phyloP scores from a whole-genome alignment of 2,329 filamentous ascomycete species.

The Zasmidium angulare region DNA sequence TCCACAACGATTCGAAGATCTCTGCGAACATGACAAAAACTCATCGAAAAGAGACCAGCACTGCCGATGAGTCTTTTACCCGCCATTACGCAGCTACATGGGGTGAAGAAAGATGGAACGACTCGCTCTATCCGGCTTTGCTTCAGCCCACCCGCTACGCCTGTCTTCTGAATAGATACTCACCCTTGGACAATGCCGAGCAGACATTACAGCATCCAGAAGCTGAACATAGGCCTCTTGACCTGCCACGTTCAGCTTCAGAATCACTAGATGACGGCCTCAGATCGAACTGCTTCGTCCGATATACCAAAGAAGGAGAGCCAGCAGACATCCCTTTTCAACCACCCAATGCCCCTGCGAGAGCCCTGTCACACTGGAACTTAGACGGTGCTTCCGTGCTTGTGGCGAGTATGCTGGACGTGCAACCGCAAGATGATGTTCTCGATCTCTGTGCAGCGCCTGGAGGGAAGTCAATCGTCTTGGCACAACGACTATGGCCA shows the following conservation, averaged over 20 bases:
- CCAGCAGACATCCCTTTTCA: slow-evolving; percentile 22
- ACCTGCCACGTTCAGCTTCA: background rate
- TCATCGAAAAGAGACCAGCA: slow-evolving; percentile 20
- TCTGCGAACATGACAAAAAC: slow-evolving; percentile 26
- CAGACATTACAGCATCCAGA: slow-evolving; percentile 14
- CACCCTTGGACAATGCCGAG: slow-evolving; percentile 15
- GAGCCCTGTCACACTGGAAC: slow-evolving; percentile 32
- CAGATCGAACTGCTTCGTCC: slow-evolving; percentile 10
- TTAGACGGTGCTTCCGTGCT: slow-evolving; percentile 37
- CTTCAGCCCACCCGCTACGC: slow-evolving; percentile 26
- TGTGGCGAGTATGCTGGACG: slow-evolving; percentile 36
- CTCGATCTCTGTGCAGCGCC: slow-evolving; percentile 45
- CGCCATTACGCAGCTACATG: slow-evolving; percentile 32
- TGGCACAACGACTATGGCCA: slow-evolving; percentile 36
- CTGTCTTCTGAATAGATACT: slow-evolving; percentile 31
- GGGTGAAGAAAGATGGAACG: slow-evolving; percentile 31
- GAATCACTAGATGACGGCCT: background rate
- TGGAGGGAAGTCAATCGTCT: slow-evolving; percentile 37
- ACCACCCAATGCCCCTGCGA: slow-evolving; percentile 14
- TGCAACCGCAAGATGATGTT: slow-evolving; percentile 38
- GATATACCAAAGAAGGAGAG: slow-evolving; percentile 4
- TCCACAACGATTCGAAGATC: background rate
- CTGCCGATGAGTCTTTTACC: slow-evolving; percentile 31
- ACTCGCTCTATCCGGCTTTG: slow-evolving; percentile 29
- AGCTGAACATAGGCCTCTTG: slow-evolving; percentile 9